Evolutionary conservation across 768 basidiomycete species (phyloP), one percentile per base, ranked within the genome.

Genomic region (Kwoniella heveanensis): DNA sequence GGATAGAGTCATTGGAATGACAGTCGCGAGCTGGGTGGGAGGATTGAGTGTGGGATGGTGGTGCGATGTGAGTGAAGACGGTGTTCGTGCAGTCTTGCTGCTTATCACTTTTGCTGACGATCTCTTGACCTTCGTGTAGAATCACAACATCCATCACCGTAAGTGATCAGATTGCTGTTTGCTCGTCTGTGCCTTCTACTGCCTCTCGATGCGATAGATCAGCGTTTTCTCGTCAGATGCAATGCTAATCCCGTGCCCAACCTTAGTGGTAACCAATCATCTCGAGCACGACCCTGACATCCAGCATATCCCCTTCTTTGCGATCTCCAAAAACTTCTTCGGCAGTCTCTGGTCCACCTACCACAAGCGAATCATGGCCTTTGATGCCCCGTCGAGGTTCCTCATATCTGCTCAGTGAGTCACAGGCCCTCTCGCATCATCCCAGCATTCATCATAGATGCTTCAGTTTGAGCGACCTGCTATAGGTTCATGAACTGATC

Each of bases 21-120:
- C 70, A 2, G 77, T 97, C 49, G 90, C 95, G 0, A 86, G 92
- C 77, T 91, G 88, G 73, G 83, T 93, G 51, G 96, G 96, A 25
- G 96, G 96, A 4, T 82, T 99, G 57, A 96, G 93, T 77, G 84
- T 96, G 24, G 91, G 93, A 44, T 99, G 96, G 96, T 99, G 95
- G 95, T 90, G 92, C 44, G 86, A 93, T 78, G 93, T 94, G 71
- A 82, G 92, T 87, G 27, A 25, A 6, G 27, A n/a, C n/a, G n/a
- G n/a, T n/a, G n/a, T n/a, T 24, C 47, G 9, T 30, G 19, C 32
- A 25, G n/a, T 57, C 37, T 25, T 12, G 54, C 37, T 12, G 2
- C 24, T 3, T 59, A 46, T 63, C n/a, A 60, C 56, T 27, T n/a
- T 26, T 37, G 2, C 54, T 36, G 9, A 57, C 36, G 21, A 32